Evolutionary conservation across 2,329 filamentous ascomycete genomes (phyloP), one percentile per base, ranked within the genome.

Genomic region (Pseudopyricularia javanii): DNA sequence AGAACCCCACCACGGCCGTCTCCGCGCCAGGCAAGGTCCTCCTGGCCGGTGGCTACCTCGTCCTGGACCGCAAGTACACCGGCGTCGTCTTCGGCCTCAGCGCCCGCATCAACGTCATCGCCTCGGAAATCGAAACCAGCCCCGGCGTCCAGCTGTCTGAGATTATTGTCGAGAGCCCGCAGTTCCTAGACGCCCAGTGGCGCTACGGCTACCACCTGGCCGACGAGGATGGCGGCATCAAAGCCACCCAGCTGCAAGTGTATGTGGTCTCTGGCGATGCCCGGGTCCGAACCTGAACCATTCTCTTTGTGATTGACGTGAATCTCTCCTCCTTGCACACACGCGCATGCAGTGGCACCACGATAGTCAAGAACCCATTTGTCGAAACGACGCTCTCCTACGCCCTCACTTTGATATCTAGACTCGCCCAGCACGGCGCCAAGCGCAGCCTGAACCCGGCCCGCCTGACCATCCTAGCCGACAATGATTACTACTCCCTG

Each of bases 21-120:
- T 97, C 93, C 57, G 91, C 93, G 22, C 93, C 93, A 17, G 93
- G 93, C 60, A 98, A 98, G 74, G 93, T 98, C 56, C 80, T 98
- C 58, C 79, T 97, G 52, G 89, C 91, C 4, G 93, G 93, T 57
- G 93, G 93, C 56, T 98, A 97, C 69, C 82, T 97, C 47, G 91
- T 96, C 22, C 83, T 98, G 47, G 91, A 97, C 71, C 82, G 88
- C 56, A 74, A 79, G 56, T 90, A 96, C 69, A 93, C 86, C 3
- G 91, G 85, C 28, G 70, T 88, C 53, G 78, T 88, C 56, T 78
- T 85, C 62, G 82, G 82, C 30, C 76, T 87, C 54, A 79, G 79
- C 62, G 80, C 83, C 47, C 74, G 83, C 57, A 83, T 88, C 70
- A 83, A 83, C 59, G 77, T 84, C 55, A 64, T 85, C 54, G 78